Evolutionary conservation across 2,329 filamentous ascomycete species (phyloP), one percentile per base, ranked within the genome.

Genomic region (Ophiostoma fasciatum): DNA sequence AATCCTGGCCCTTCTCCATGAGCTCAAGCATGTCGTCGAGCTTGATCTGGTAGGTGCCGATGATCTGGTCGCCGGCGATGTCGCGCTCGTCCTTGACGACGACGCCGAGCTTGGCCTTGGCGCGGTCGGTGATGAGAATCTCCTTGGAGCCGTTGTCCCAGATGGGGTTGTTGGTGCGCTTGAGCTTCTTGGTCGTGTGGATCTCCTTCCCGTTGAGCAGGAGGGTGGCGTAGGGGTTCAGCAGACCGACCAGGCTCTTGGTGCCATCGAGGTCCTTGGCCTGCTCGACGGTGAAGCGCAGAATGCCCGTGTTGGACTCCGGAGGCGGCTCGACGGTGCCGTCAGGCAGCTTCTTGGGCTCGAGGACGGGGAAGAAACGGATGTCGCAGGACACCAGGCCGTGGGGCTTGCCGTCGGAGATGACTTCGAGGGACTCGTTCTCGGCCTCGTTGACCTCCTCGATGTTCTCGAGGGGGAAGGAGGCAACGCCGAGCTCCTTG

Each of bases 31-130:
- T 81, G 49, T 96, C 88, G 44, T 93, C 82, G 19, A 98, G 66
- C 59, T 87, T 93, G 58, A 98, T 92, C 55, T 96, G 85, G 55
- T 94, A 94, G 19, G 77, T 87, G 41, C 88, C 90, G 17, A 98
- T 62, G 23, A 88, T 71, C 33, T 84, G 85, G 54, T 98, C 88
- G 12, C 76, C 66, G 7, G 75, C 64, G 37, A 98, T 61, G 36
- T 94, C 88, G 43, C 88, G 79, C 47, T 96, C 88, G 51, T 98
- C 90, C 61, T 94, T 98, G 67, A 98, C 76, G 13, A 88, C 82
- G 37, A 98, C 63, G 38, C 88, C 92, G 35, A 98, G 68, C 53
- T 84, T 90, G 38, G 90, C 87, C 52, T 74, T 78, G 62, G 85
- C 93, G 43, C 82, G 78, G 53, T 98, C 87, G 1, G 87, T 94